phyloP scores from a whole-genome alignment of 75 land plant species.

The Sequoiadendron giganteum region DNA sequence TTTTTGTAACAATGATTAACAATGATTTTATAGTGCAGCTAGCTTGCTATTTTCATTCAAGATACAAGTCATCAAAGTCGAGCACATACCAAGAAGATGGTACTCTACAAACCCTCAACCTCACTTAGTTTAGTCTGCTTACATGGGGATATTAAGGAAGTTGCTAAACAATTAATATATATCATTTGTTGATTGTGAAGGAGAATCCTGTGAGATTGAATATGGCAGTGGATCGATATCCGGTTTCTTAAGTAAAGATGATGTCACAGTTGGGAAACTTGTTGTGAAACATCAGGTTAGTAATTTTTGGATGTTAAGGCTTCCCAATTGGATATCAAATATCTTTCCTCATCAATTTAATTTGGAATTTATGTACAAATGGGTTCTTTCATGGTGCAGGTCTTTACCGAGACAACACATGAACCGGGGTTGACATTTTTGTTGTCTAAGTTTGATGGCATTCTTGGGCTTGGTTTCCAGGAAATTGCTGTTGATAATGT shows the following conservation, averaged over 20 bases:
- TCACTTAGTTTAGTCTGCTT: background rate
- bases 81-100: constrained; percentile 71
- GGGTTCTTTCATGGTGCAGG: constrained; percentile 28
- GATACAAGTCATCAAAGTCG: constrained; percentile 64
- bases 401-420: constrained; percentile 78
- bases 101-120: constrained; percentile 16
- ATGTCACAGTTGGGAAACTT: constrained; percentile 60
- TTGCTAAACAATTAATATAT: background rate
- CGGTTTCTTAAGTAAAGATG: constrained; percentile 51
- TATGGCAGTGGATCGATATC: constrained; percentile 65
- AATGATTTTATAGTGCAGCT: constrained; percentile 41
- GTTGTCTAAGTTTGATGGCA: constrained; percentile 85
- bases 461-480: constrained; percentile 94
- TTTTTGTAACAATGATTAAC: background rate
- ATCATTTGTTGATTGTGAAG: constrained; percentile 28
- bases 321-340: background rate
- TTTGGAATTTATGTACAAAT: background rate
- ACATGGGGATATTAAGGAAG: background rate
- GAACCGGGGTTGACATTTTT: constrained; percentile 74
- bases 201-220: constrained; percentile 43
- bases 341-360: background rate
- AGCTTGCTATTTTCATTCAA: constrained; percentile 78
- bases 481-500: constrained; percentile 76
- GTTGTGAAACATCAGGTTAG: constrained; percentile 49
- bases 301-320: background rate